phyloP scores from a whole-genome alignment of 2,329 filamentous ascomycete species.

The Teratosphaeria epicoccoides region DNA sequence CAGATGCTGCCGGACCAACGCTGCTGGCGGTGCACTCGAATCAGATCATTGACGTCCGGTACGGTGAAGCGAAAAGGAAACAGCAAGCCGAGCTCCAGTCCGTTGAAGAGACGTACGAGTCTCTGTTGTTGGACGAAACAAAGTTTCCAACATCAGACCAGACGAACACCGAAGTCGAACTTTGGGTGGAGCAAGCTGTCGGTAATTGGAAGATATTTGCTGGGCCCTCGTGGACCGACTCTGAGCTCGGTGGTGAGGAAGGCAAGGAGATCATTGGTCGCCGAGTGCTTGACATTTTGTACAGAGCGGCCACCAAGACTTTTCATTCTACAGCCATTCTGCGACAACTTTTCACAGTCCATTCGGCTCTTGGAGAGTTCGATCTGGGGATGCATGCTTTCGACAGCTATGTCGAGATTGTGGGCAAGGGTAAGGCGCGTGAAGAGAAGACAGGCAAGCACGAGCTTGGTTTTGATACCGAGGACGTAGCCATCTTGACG shows the following conservation, averaged over 20 bases:
- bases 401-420: slow-evolving; percentile 81
- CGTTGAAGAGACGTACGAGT: slow-evolving; percentile 71
- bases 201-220: slow-evolving; percentile 77
- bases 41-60: slow-evolving; percentile 17
- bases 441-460: slow-evolving; percentile 62
- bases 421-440: slow-evolving; percentile 73
- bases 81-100: slow-evolving; percentile 68
- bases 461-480: slow-evolving; percentile 65
- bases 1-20: slow-evolving; percentile 1
- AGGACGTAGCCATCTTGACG: slow-evolving; percentile 65
- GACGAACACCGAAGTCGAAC: slow-evolving; percentile 66
- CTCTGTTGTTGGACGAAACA: slow-evolving; percentile 64
- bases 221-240: slow-evolving; percentile 67
- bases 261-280: slow-evolving; percentile 66
- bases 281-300: slow-evolving; percentile 72
- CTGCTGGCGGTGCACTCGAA: slow-evolving; percentile 15
- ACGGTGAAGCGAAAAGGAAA: slow-evolving; percentile 25
- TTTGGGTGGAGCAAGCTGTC: slow-evolving; percentile 68
- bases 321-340: slow-evolving; percentile 90
- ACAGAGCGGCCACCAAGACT: slow-evolving; percentile 81
- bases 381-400: slow-evolving; percentile 84
- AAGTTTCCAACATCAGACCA: slow-evolving; percentile 77
- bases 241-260: slow-evolving; percentile 71
- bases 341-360: slow-evolving; percentile 75
- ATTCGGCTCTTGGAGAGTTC: slow-evolving; percentile 80